Base-by-base conservation (phyloP, 2,329 filamentous ascomycete species). In the Ceratocystis alfenasii region DNA sequence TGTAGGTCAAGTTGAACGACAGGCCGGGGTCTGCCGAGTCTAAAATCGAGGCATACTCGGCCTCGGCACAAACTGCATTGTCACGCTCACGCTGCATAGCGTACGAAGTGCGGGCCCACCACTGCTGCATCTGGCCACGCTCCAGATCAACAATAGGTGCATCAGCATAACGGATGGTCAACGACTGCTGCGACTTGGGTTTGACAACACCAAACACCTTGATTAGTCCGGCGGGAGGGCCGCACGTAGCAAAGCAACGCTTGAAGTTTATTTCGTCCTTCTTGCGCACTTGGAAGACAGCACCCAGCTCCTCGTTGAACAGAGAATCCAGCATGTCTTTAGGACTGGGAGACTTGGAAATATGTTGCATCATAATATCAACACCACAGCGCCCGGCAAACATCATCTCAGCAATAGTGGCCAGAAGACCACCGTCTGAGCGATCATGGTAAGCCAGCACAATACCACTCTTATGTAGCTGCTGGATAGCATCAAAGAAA, bases 231-330 rank as follows among this genome's bases (percentile, higher is more conserved):
- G 85, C 81, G 65, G 90, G 89, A 64, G 90, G 89, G 3, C 92
- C 89, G 74, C 89, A 95, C 5, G 90, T 95, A 41, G 92, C 90
- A 74, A 97, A 96, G 73, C 90, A 95, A 67, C 88, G 83, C 72
- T 87, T 87, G 82, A 97, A 97, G 68, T 87, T 85, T 67, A 82
- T 87, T 76, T 96, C 89, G 70, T 96, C 87, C 64, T 83, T 81
- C 75, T 90, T 91, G 70, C 89, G 87, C 64, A 97, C 86, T 75
- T 99, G 94, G 85, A 97, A 97, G 41, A 97, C 88, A 17, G 92
- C 93, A 69, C 94, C 94, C 22, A 97, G 84, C 74, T 97, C 94
- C 76, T 97, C 94, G 74, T 92, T 96, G 83, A 99, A 97, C 22
- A 99, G 82, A 0, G 88, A 83, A 66, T 90, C 84, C 6, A 96